A percentile compares a stretch with the other conserved stretches of the same genome.
phyloP scores from a whole-genome alignment of 1,284 basidiomycete species.

The Puccinia coronata region DNA sequence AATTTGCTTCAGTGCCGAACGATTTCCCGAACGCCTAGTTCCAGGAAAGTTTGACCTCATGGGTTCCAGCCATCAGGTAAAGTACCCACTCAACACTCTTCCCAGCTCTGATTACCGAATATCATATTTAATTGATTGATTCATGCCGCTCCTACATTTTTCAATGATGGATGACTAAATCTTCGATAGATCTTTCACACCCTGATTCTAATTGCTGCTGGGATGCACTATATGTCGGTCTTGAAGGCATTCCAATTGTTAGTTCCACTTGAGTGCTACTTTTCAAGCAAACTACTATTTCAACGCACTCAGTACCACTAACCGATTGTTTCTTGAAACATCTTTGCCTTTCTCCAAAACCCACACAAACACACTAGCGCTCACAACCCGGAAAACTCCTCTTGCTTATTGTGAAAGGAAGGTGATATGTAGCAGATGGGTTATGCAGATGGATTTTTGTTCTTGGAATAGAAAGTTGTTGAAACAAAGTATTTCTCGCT shows the following conservation, averaged over 20 bases:
- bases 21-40: constrained; percentile 74
- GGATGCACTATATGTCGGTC: constrained; percentile 31
- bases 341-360: too few species aligned
- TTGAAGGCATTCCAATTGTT: constrained; percentile 33
- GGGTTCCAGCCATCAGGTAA: constrained; percentile 69
- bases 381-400: constrained; percentile 1
- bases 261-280: not conserved
- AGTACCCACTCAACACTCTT: not conserved
- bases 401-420: constrained; percentile 1
- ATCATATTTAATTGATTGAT: not conserved
- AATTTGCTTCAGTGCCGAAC: constrained; percentile 65
- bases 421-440: not conserved
- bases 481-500: too few species aligned
- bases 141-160: too few species aligned
- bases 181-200: constrained; percentile 18
- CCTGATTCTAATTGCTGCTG: constrained; percentile 28
- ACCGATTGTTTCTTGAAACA: not conserved
- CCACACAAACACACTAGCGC: not conserved
- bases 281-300: not conserved
- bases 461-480: not conserved
- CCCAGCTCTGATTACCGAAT: not conserved
- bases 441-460: not conserved
- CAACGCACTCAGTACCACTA: not conserved
- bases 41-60: constrained; percentile 81
- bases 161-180: too few species aligned